Conservation (phyloP, 2,329 filamentous ascomycete genomes). For the Beauveria asiatica region DNA sequence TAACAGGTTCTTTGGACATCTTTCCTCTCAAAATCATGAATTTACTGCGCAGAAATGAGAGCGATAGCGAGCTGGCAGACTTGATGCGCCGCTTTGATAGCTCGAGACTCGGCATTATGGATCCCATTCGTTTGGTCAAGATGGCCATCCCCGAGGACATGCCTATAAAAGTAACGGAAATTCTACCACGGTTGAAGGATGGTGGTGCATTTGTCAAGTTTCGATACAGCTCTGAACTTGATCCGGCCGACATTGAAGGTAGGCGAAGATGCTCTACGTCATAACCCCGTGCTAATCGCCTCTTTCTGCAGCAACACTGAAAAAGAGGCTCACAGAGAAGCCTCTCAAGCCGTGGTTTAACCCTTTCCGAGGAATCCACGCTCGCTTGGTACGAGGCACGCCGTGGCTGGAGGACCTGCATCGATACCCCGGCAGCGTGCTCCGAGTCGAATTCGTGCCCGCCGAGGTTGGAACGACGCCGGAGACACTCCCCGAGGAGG, state of each 20-base stretch:
- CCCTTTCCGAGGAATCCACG: conserved; percentile 63
- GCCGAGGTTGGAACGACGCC: conserved; percentile 60
- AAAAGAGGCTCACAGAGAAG: conserved; percentile 55
- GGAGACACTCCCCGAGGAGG: conserved; percentile 77
- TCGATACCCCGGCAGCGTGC: conserved; percentile 63
- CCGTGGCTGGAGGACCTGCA: conserved; percentile 94
- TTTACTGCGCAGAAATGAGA: conserved; percentile 38
- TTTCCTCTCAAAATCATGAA: conserved; percentile 66
- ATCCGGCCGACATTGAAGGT: conserved; percentile 36
- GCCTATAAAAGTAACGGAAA: conserved; percentile 65
- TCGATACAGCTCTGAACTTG: conserved; percentile 36
- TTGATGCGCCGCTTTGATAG: conserved; percentile 45
- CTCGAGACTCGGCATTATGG: conserved; percentile 39
- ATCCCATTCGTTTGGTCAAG: conserved; percentile 46
- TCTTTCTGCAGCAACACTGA: conserved; percentile 38
- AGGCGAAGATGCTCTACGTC: conserved; percentile 3
- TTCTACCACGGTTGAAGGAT: conserved; percentile 79
- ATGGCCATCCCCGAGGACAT: conserved; percentile 55
- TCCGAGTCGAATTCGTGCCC: conserved; percentile 81
- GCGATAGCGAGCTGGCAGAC: conserved; percentile 40
- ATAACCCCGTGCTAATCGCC: background rate
- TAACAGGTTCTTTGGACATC: conserved; percentile 48
- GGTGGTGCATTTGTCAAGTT: conserved; percentile 93
- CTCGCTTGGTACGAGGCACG: conserved; percentile 67
- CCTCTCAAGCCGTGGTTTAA: conserved; percentile 86